Conservation (phyloP, 768 basidiomycete genomes). For the Suillus sp. region DNA sequence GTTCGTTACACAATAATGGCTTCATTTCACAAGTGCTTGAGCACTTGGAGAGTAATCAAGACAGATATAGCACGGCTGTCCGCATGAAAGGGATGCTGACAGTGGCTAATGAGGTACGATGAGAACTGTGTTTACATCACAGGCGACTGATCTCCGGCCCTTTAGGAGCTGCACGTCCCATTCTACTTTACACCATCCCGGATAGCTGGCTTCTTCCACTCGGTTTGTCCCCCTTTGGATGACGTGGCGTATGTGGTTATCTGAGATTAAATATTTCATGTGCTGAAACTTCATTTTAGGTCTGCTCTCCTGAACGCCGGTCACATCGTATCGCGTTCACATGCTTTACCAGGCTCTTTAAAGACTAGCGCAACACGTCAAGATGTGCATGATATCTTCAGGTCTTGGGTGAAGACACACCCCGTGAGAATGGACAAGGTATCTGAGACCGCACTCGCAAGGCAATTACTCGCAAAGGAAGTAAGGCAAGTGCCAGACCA, state of each 20-base stretch:
- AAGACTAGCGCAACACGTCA: constrained; percentile 81
- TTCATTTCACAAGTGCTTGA: constrained; percentile 78
- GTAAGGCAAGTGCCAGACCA: constrained; percentile 51
- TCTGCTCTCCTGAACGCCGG: constrained; percentile 90
- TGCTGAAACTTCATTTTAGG: constrained; percentile 39
- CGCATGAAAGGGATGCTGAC: constrained; percentile 97
- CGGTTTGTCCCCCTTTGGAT: constrained; percentile 70
- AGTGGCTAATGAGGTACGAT: constrained; percentile 81
- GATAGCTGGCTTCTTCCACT: constrained; percentile 82
- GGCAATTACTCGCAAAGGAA: constrained; percentile 65
- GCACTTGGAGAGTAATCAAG: constrained; percentile 64
- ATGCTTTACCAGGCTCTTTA: constrained; percentile 85
- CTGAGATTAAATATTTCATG: background rate
- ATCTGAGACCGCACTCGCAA: constrained; percentile 69
- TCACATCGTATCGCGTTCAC: constrained; percentile 85
- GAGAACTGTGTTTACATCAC: background rate
- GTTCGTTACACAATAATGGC: constrained; percentile 72
- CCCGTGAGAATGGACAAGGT: constrained; percentile 88
- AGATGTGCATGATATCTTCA: constrained; percentile 79
- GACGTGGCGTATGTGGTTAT: constrained; percentile 65
- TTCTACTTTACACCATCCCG: constrained; percentile 90
- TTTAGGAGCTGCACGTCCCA: constrained; percentile 70
- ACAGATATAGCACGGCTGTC: constrained; percentile 72
- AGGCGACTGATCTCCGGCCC: constrained; percentile 6
- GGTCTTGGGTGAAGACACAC: constrained; percentile 80